Evolutionary conservation across 2,329 filamentous ascomycete genomes (phyloP), one percentile per base, ranked within the genome.

Genomic region (Corinectria fuckeliana): DNA sequence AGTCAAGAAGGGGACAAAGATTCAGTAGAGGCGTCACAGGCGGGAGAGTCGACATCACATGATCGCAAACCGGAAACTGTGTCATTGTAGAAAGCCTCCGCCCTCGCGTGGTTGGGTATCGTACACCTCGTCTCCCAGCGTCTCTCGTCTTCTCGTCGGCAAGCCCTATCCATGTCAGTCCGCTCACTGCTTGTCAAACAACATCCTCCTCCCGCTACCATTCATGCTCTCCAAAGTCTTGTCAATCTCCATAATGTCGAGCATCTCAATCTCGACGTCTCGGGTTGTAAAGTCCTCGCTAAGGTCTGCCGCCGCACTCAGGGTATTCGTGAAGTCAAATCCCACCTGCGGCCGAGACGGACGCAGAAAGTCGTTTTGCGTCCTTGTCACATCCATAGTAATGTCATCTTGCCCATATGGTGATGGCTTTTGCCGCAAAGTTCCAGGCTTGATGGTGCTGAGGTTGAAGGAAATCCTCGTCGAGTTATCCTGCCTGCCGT

Each of bases 181-280:
- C 47, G 23, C 48, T 70, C 64, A 77, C 9, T 67, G 60, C 49
- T 80, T 77, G 56, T 83, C 81, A 62, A 85, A 85, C 60, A 85
- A 78, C 53, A 83, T 82, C 69, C 79, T 77, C 30, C 77, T 78
- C 44, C 81, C 76, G 30, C 79, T 78, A 36, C 73, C 77, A 54
- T 86, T 82, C 82, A 89, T 78, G 49, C 76, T 78, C 47, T 85
- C 81, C 51, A 89, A 72, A 48, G 82, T 83, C 58, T 84, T 81
- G 65, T 89, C 87, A 68, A 89, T 87, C 65, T 86, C 85, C 80
- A 88, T 84, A 42, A 89, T 86, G 69, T 88, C 86, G 65, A 89
- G 77, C 78, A 88, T 83, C 72, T 88, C 85, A 26, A 80, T 78
- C 69, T 88, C 85, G 11, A 87, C 78, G 56, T 87, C 80, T 28